Evolutionary conservation across 148 eudicot genomes (phyloP).

Genomic region (Fallopia convolvulus): DNA sequence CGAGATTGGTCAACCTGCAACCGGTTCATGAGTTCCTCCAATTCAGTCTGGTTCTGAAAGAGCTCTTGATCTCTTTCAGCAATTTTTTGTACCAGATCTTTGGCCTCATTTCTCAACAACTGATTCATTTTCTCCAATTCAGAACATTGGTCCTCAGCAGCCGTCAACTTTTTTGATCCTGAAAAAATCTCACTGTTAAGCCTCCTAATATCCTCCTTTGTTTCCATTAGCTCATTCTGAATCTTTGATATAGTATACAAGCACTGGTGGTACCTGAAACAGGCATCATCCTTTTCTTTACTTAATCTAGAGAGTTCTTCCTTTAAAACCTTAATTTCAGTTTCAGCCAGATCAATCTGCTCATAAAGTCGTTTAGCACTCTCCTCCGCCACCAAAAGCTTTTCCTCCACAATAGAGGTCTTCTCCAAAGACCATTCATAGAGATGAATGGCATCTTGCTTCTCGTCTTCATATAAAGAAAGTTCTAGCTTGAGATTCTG

Average conservation of each 20-base stretch:
- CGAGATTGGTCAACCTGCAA: constrained; percentile 45
- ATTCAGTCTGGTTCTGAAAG: constrained; percentile 44
- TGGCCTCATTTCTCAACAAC: constrained; percentile 54
- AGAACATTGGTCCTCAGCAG: constrained; percentile 45
- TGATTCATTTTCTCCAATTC: constrained; percentile 47
- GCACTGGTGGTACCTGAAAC: constrained; percentile 41
- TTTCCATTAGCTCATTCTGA: constrained; percentile 44
- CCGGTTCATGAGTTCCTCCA: constrained; percentile 45
- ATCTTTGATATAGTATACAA: constrained; percentile 52
- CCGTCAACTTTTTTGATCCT: constrained; percentile 44
- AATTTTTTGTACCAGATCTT: constrained; percentile 40
- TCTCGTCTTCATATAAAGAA: constrained; percentile 41
- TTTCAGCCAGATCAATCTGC: constrained; percentile 47
- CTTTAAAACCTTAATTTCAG: constrained; percentile 48
- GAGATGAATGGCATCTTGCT: constrained; percentile 32
- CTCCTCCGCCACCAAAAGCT: constrained; percentile 39
- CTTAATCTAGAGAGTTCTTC: constrained; percentile 36
- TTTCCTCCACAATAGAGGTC: constrained; percentile 49
- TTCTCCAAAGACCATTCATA: constrained; percentile 45
- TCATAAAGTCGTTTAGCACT: constrained; percentile 28
- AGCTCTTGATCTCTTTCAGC: constrained; percentile 56
- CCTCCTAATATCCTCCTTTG: constrained; percentile 43
- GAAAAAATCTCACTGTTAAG: constrained; percentile 42
- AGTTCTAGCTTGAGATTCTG: constrained; percentile 41
- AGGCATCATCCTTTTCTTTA: constrained; percentile 47